A percentile compares a stretch with the other conserved stretches of the same genome.
These are phyloP conservation scores for Metarhizium rileyi DNA, from an alignment of 2,329 filamentous ascomycete genomes.

Conservation along the genomic window DNA sequence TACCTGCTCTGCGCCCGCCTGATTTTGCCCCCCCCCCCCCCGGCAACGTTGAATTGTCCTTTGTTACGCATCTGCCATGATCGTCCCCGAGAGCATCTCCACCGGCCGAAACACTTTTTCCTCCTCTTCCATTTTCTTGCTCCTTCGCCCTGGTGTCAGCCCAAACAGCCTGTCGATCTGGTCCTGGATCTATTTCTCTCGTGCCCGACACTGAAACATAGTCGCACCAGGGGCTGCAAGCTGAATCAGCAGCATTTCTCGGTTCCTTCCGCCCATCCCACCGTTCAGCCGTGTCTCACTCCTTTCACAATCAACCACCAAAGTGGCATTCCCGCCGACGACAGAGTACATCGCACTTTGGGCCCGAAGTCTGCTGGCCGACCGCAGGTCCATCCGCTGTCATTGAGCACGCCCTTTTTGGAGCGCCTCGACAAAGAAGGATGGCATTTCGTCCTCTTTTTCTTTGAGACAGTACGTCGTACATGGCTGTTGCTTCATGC, in stretches of 20 bases:
- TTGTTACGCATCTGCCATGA: too few species aligned
- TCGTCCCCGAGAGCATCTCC: too few species aligned
- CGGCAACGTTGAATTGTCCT: too few species aligned
- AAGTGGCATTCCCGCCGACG: too few species aligned
- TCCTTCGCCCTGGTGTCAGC: too few species aligned
- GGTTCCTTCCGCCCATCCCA: background rate
- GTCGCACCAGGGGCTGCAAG: background rate
- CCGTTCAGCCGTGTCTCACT: background rate
- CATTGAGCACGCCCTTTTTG: background rate
- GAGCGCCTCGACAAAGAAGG: background rate
- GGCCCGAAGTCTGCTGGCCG: background rate
- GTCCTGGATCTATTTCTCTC: background rate
- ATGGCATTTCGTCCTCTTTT: background rate
- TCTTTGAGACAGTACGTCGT: background rate
- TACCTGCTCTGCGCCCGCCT: too few species aligned
- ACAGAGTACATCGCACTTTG: too few species aligned
- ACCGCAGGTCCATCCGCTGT: background rate
- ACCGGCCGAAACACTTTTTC: too few species aligned
- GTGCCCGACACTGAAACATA: too few species aligned
- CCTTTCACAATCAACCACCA: background rate
- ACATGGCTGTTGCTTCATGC: background rate
- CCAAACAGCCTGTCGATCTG: too few species aligned
- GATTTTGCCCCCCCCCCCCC: too few species aligned
- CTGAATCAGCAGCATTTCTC: background rate
- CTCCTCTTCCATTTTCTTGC: too few species aligned